Conservation (phyloP, 75 land plant genomes). For the Sequoia sempervirens region DNA sequence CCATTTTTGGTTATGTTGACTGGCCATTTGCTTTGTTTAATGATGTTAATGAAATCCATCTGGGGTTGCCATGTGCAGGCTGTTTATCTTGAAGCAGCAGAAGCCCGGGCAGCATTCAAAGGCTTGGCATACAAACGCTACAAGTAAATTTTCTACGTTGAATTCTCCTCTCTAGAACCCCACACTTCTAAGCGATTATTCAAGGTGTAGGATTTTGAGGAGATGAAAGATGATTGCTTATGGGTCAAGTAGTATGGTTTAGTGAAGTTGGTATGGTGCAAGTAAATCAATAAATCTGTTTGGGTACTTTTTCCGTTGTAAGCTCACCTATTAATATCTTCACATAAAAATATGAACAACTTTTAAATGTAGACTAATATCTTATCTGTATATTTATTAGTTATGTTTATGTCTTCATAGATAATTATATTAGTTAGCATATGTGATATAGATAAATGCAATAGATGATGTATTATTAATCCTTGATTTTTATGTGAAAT, state of each 20-base stretch:
- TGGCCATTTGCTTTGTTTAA: not conserved
- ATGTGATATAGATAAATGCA: no score
- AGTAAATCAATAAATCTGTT: not conserved
- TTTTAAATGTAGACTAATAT: not conserved
- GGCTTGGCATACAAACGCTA: slow-evolving; percentile 89
- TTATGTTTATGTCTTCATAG: no score
- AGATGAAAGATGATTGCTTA: not conserved
- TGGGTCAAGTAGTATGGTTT: not conserved
- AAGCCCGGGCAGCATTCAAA: slow-evolving; percentile 82
- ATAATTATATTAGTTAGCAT: not conserved
- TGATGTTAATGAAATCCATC: not conserved
- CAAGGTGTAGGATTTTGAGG: not conserved
- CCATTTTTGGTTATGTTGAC: not conserved
- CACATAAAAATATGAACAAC: not conserved
- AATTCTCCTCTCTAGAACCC: not conserved
- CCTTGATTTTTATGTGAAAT: not conserved
- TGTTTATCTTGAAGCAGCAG: slow-evolving; percentile 78
- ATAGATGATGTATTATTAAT: not conserved
- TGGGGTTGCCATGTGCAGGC: slow-evolving; percentile 37
- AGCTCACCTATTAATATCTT: not conserved
- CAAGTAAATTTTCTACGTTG: slow-evolving; percentile 41
- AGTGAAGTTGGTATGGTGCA: not conserved
- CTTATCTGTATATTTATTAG: no score
- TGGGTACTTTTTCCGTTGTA: not conserved
- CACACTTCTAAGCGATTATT: not conserved